phyloP scores from a whole-genome alignment of 2,329 filamentous ascomycete species.

The Arthrobotrys iridis region DNA sequence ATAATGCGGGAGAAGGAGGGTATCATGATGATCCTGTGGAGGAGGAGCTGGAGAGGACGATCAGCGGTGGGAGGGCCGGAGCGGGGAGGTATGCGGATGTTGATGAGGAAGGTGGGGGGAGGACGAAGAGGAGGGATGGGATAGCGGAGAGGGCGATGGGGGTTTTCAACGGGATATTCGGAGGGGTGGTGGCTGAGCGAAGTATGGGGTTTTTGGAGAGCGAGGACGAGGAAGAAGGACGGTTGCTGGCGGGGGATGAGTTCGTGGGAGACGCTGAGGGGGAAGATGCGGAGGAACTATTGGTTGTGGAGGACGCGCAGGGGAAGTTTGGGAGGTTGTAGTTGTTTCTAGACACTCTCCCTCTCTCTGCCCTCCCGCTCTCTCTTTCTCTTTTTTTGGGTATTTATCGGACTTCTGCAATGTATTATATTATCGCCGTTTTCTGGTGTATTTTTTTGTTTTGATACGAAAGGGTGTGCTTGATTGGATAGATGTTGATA shows the following conservation, averaged over 20 bases:
- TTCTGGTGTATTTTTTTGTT: no score
- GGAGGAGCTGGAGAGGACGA: constrained; percentile 50
- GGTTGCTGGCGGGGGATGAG: constrained; percentile 51
- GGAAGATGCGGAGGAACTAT: constrained; percentile 56
- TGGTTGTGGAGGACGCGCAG: constrained; percentile 49
- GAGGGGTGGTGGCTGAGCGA: constrained; percentile 23
- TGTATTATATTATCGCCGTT: no score
- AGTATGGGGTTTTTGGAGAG: constrained; percentile 51
- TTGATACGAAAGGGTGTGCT: no score
- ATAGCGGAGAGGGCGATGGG: constrained; percentile 46
- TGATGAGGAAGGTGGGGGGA: constrained; percentile 32
- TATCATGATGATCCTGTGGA: constrained; percentile 55
- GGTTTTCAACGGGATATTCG: constrained; percentile 46
- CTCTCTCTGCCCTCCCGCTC: no score
- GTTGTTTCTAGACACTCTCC: no score
- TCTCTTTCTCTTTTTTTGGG: not conserved
- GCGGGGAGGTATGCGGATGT: not conserved
- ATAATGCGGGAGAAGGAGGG: constrained; percentile 37
- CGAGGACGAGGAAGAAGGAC: constrained; percentile 46
- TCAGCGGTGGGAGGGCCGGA: constrained; percentile 14
- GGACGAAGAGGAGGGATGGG: constrained; percentile 10
- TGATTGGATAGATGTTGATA: no score
- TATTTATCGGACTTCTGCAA: not conserved
- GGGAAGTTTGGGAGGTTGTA: constrained; percentile 4
- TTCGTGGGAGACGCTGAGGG: constrained; percentile 52